Evolutionary conservation across 305 asterid species (phyloP).

Genomic region (Salvia sclarea): DNA sequence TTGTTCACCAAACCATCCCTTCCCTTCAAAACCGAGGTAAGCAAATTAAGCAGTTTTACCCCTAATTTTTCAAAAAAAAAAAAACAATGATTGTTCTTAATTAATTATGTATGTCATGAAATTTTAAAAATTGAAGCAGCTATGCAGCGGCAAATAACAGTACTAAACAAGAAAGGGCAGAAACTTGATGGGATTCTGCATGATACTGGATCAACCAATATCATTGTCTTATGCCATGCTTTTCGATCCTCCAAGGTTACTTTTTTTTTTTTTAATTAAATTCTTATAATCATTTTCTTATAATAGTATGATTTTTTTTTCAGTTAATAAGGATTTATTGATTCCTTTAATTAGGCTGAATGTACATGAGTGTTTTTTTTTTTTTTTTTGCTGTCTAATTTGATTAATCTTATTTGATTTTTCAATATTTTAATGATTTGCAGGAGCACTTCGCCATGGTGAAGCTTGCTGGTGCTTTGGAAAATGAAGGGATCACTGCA

Average conservation of each 20-base stretch:
- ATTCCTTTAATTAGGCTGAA: too few relatives aligned
- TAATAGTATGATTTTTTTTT: too few relatives aligned
- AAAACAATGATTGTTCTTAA: too few relatives aligned
- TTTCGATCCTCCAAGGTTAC: conserved; percentile 14
- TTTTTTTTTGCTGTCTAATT: not conserved
- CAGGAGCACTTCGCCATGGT: conserved; percentile 50
- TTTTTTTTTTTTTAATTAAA: too few relatives aligned
- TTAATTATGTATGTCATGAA: too few relatives aligned
- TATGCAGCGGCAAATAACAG: conserved; percentile 5
- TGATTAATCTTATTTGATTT: not conserved
- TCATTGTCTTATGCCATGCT: conserved; percentile 19
- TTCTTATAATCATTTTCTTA: too few relatives aligned
- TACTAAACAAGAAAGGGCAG: not conserved
- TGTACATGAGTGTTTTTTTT: not conserved
- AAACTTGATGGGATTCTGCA: conserved; percentile 8
- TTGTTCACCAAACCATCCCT: too few relatives aligned
- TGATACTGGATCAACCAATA: not conserved
- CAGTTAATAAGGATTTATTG: too few relatives aligned
- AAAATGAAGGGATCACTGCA: conserved; percentile 64
- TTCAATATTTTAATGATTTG: not conserved
- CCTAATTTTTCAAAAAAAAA: too few relatives aligned
- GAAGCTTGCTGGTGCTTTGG: conserved; percentile 56
- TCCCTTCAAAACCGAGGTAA: too few relatives aligned
- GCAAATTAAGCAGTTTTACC: not conserved
- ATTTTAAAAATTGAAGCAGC: not conserved